Evolutionary conservation across 164 flowering plant genomes (phyloP).

Genomic region (Umbilicus rupestris): DNA sequence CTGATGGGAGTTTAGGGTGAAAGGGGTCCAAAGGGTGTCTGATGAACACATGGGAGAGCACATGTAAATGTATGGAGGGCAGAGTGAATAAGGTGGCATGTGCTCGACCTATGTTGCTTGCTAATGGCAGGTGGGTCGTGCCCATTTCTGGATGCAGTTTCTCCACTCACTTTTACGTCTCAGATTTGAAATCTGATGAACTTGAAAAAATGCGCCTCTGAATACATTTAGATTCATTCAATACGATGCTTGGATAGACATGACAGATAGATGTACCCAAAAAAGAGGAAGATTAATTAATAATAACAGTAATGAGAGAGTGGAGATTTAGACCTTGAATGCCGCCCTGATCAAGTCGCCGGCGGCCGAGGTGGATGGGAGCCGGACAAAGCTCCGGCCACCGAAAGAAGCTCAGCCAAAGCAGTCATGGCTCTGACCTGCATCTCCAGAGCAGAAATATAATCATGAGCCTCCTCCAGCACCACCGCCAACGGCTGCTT

Average conservation of each 20-base stretch:
- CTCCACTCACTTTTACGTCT: too few species aligned
- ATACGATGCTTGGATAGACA: background rate
- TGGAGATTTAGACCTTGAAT: background rate
- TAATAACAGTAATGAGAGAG: background rate
- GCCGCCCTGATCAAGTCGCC: background rate
- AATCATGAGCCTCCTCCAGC: conserved; percentile 63
- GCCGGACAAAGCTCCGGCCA: background rate
- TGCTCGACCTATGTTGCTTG: background rate
- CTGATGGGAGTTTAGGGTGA: too few species aligned
- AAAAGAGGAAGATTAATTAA: too few species aligned
- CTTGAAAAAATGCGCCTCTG: too few species aligned
- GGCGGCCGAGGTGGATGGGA: background rate
- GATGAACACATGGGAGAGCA: background rate
- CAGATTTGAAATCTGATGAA: too few species aligned
- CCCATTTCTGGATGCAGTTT: background rate
- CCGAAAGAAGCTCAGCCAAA: conserved; percentile 37
- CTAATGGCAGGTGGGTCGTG: background rate
- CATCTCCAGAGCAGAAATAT: conserved; percentile 74
- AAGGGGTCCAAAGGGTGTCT: too few species aligned
- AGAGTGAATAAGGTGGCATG: background rate
- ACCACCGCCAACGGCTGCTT: conserved; percentile 48
- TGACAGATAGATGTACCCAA: background rate
- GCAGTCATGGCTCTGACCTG: conserved; percentile 63
- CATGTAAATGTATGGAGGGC: background rate
- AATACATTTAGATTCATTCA: too few species aligned